Percentiles rank a stretch among this genome's conserved stretches.
Conservation (phyloP, 164 flowering plant genomes). For the Warburgia ugandensis region DNA sequence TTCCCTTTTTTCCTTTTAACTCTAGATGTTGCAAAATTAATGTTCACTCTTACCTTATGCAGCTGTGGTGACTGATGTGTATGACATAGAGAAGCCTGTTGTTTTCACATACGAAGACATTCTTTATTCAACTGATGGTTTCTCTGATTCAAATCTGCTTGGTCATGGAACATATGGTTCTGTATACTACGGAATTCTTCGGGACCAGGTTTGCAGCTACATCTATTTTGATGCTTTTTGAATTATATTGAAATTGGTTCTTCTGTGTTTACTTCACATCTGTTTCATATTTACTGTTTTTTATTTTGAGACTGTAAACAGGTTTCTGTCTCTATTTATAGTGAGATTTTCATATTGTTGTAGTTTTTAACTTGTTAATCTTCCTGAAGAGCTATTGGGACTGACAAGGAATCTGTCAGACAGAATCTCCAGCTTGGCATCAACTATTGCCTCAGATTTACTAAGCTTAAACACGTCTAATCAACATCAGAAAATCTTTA, state of each 20-base stretch:
- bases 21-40: background rate
- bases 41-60: conserved; percentile 20
- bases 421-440: too few relatives aligned
- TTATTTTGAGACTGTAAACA: too few relatives aligned
- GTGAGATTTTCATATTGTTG: too few relatives aligned
- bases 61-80: conserved; percentile 64
- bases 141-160: conserved; percentile 81
- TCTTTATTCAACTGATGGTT: conserved; percentile 56
- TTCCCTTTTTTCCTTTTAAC: too few relatives aligned
- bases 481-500: too few relatives aligned
- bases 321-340: too few relatives aligned
- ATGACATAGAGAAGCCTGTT: conserved; percentile 82
- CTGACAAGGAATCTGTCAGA: too few relatives aligned
- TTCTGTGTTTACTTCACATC: background rate
- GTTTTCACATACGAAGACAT: conserved; percentile 80
- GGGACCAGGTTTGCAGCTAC: conserved; percentile 52
- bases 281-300: too few relatives aligned
- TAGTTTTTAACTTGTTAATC: too few relatives aligned
- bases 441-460: too few relatives aligned
- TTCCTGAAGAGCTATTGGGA: too few relatives aligned
- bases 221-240: conserved; percentile 2
- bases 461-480: too few relatives aligned
- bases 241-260: background rate
- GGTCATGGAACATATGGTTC: conserved; percentile 96
- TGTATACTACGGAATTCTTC: conserved; percentile 69